Base-by-base conservation (phyloP, 164 flowering plant genomes). In the Kalanchoe fedtschenkoi region DNA sequence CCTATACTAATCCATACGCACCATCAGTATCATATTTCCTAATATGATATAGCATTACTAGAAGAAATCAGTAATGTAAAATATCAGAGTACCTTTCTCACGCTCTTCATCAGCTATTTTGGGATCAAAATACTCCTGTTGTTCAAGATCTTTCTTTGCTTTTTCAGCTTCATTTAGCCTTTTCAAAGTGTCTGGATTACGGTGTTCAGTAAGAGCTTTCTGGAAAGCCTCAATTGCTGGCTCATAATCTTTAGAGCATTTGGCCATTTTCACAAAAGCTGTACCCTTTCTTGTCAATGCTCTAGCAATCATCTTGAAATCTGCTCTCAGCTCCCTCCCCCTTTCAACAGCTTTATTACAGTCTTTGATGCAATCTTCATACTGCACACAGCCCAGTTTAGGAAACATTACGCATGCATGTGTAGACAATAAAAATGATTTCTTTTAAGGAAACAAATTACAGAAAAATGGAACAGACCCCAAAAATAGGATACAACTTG, bases 331-430 rank as follows among this genome's bases (percentile, higher is more conserved):
- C 71, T 93, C 99, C 68, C 99, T 78, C 6, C 95, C 99, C 68
- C 95, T 87, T 68, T 93, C 99, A 55, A 93, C 97, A 72, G 99
- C 97, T 75, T 76, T 80, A 59, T 93, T 96, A 76, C 97, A 93
- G 63, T 93, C 99, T 62, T 87, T 83, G 26, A 90, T 87, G 61
- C 97, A 91, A 6, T 91, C 99, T 29, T 90, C 99, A 65, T 84
- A 88, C 99, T 93, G 80, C 5, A 63, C n/a, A 32, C 8, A 56
- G 5, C 5, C 34, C 2, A 29, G 37, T 5, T 1, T 14, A 34
- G 21, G 10, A 30, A 9, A n/a, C 24, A 10, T n/a, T 1, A 9
- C 0, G 16, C 2, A 51, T 42, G 14, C 14, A 51, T 19, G 56
- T 5, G 21, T 14, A 21, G 2, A 51, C 21, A 3, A n/a, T n/a